phyloP scores from a whole-genome alignment of 441 rosid species.

The Mallotus japonicus region DNA sequence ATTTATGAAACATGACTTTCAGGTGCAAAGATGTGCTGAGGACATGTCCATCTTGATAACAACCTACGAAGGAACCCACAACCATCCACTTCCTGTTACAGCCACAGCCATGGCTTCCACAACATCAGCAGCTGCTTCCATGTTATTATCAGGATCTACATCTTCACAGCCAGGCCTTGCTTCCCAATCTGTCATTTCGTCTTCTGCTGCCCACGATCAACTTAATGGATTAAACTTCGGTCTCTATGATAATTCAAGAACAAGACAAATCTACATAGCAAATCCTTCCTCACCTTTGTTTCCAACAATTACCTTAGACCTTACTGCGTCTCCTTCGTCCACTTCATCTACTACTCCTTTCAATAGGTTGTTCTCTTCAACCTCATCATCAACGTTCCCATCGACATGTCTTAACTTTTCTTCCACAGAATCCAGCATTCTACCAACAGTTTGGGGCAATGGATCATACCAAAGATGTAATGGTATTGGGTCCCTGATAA shows the following conservation, averaged over 20 bases:
- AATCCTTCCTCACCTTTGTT: slow-evolving; percentile 40
- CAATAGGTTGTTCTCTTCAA: slow-evolving; percentile 40
- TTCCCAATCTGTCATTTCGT: slow-evolving; percentile 14
- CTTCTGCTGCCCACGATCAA: slow-evolving; percentile 19
- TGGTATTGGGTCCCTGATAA: slow-evolving; percentile 25
- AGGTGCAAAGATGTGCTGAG: slow-evolving; percentile 85
- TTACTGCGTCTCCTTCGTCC: slow-evolving; percentile 45
- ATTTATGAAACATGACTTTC: slow-evolving; percentile 11
- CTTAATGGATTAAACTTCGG: slow-evolving; percentile 47
- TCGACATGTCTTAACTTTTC: slow-evolving; percentile 54
- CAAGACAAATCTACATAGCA: slow-evolving; percentile 46
- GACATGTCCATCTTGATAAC: slow-evolving; percentile 80
- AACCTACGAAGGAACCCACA: slow-evolving; percentile 85
- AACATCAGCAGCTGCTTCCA: slow-evolving; percentile 74
- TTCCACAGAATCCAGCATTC: slow-evolving; percentile 39
- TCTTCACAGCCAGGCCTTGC: slow-evolving; percentile 37
- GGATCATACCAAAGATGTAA: slow-evolving; percentile 30
- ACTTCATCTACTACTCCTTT: slow-evolving; percentile 34
- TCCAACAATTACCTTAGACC: slow-evolving; percentile 84
- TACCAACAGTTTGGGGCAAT: slow-evolving; percentile 50
- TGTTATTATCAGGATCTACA: slow-evolving; percentile 69
- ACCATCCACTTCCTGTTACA: slow-evolving; percentile 68
- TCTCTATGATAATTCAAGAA: slow-evolving; percentile 46
- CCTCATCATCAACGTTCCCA: slow-evolving; percentile 36
- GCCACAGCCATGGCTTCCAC: slow-evolving; percentile 90